Conservation (phyloP, 352 stramenopile species). For the Phytopythium montanum region DNA sequence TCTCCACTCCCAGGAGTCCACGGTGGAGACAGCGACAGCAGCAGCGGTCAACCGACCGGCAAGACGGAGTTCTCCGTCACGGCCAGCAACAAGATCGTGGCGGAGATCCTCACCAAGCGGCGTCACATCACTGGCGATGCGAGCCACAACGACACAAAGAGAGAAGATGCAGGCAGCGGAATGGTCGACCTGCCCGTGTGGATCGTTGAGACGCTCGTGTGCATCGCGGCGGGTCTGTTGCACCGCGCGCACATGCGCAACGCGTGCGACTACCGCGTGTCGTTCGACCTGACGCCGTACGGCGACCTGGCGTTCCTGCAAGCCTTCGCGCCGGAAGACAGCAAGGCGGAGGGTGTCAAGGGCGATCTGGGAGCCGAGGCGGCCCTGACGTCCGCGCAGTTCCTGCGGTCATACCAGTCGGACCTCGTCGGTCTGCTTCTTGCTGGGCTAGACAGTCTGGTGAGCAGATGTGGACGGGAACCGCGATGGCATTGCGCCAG, state of each 20-base stretch:
- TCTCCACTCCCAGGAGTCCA: constrained; percentile 15
- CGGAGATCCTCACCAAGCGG: constrained; percentile 41
- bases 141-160: constrained; percentile 10
- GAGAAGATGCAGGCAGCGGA: constrained; percentile 22
- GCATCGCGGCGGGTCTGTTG: constrained; percentile 57
- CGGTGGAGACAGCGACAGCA: constrained; percentile 5
- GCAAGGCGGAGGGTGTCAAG: constrained; percentile 18
- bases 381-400: constrained; percentile 36
- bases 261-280: constrained; percentile 72
- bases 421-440: constrained; percentile 62
- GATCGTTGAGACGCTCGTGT: constrained; percentile 67
- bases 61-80: constrained; percentile 39
- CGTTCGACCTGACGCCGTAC: constrained; percentile 80
- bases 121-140: constrained; percentile 20
- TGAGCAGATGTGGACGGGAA: constrained; percentile 61
- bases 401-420: constrained; percentile 50
- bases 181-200: constrained; percentile 59
- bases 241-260: constrained; percentile 74
- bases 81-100: constrained; percentile 40
- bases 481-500: constrained; percentile 74
- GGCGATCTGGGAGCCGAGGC: constrained; percentile 13
- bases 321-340: constrained; percentile 58
- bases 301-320: constrained; percentile 73
- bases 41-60: background rate
- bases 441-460: constrained; percentile 42